Evolutionary conservation across 805 yeast genomes (phyloP).

Genomic region (Starmerella etchellsii): DNA sequence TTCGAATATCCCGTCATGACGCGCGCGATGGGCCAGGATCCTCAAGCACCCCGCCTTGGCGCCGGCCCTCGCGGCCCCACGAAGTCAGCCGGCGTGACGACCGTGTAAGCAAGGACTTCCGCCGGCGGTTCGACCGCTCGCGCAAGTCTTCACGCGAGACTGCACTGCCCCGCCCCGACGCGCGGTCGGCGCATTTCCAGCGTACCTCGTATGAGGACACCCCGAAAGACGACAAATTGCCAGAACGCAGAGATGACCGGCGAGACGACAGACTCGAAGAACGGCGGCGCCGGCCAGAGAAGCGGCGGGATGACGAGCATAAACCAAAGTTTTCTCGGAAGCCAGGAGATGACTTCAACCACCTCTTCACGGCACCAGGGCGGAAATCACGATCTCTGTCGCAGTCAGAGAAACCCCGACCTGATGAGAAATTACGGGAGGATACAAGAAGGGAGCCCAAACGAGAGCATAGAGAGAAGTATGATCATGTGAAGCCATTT

Average conservation of each 20-base stretch:
- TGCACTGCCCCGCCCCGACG: background rate
- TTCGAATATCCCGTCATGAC: background rate
- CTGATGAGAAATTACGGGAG: too few species aligned
- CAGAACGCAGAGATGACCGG: background rate
- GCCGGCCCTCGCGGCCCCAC: slow-evolving; percentile 7
- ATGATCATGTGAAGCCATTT: too few species aligned
- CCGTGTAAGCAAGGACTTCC: slow-evolving; percentile 10
- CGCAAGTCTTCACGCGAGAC: background rate
- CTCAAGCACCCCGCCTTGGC: slow-evolving; percentile 2
- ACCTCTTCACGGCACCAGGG: too few species aligned
- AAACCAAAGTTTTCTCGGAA: slow-evolving; percentile 7
- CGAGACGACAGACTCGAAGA: background rate
- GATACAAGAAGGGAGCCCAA: too few species aligned
- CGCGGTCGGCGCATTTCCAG: background rate
- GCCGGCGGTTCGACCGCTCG: slow-evolving; percentile 5
- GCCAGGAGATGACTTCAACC: slow-evolving; percentile 12
- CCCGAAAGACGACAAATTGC: background rate
- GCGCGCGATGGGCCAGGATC: background rate
- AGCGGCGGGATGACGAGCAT: background rate
- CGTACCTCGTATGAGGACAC: too few species aligned
- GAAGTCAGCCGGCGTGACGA: slow-evolving; percentile 13
- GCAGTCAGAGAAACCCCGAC: too few species aligned
- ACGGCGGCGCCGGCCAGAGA: background rate
- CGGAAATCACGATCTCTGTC: too few species aligned
- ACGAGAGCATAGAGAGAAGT: too few species aligned